These are phyloP conservation scores for Diddensiella santjacobensis DNA, from an alignment of 805 yeast genomes.

Conservation along the genomic window DNA sequence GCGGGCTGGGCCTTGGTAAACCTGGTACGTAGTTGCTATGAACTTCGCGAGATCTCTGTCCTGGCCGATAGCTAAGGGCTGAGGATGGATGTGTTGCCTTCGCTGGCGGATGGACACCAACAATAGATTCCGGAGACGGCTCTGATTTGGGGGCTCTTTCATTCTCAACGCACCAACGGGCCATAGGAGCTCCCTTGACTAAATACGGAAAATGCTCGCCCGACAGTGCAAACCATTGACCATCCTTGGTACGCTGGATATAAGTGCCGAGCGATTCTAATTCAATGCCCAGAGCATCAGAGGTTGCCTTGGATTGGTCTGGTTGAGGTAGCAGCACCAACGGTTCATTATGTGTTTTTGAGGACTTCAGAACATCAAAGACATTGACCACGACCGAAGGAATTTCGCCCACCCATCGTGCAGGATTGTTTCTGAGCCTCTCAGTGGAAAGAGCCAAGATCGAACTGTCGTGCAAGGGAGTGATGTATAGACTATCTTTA, in stretches of 20 bases:
- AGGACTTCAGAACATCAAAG: constrained; percentile 59
- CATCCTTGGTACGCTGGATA: constrained; percentile 57
- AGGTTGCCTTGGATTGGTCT: constrained; percentile 14
- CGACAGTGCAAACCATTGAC: constrained; percentile 82
- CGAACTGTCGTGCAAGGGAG: constrained; percentile 80
- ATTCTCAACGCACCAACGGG: constrained; percentile 50
- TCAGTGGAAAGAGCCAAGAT: constrained; percentile 63
- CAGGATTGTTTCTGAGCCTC: constrained; percentile 53
- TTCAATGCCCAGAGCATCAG: constrained; percentile 9
- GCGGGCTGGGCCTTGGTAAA: not conserved
- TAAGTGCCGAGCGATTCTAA: constrained; percentile 49
- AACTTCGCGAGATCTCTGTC: not conserved
- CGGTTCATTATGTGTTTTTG: constrained; percentile 16
- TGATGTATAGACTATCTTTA: constrained; percentile 68
- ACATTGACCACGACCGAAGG: constrained; percentile 72
- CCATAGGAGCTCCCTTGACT: constrained; percentile 72
- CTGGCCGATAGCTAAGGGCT: not conserved
- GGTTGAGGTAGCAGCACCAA: constrained; percentile 39
- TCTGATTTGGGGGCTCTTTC: constrained; percentile 7
- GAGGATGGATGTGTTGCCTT: not conserved
- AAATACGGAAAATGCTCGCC: constrained; percentile 73
- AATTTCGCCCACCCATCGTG: constrained; percentile 72
- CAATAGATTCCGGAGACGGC: constrained; percentile 15
- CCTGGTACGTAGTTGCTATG: not conserved
- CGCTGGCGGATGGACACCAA: constrained; percentile 24